Conservation (phyloP, 2,329 filamentous ascomycete genomes). For the Aspergillus carbonarius region DNA sequence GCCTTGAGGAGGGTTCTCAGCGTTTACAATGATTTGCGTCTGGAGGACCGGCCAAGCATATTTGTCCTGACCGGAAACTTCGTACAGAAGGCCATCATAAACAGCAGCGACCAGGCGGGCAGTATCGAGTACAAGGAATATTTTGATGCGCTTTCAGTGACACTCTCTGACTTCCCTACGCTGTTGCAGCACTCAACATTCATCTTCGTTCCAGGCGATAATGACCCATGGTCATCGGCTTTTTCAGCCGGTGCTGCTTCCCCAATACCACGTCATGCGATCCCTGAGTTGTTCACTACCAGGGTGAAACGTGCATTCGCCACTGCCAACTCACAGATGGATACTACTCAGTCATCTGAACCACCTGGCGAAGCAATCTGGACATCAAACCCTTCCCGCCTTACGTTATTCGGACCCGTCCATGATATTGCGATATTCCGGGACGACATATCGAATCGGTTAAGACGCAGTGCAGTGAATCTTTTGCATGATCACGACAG, state of each 20-base stretch:
- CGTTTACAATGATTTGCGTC: constrained; percentile 66
- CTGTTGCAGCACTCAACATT: constrained; percentile 80
- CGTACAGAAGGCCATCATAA: constrained; percentile 56
- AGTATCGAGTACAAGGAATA: constrained; percentile 97
- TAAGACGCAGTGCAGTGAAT: constrained; percentile 73
- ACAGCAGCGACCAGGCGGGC: constrained; percentile 68
- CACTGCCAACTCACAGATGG: constrained; percentile 69
- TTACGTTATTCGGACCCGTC: constrained; percentile 81
- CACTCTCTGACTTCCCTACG: constrained; percentile 78
- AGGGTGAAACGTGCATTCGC: constrained; percentile 79
- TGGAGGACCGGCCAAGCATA: constrained; percentile 67
- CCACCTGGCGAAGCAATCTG: constrained; percentile 74
- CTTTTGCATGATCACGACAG: constrained; percentile 52
- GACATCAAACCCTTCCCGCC: constrained; percentile 80
- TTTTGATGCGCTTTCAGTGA: constrained; percentile 81
- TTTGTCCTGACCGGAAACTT: constrained; percentile 90
- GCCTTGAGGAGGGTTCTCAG: constrained; percentile 77
- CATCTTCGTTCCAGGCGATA: constrained; percentile 91
- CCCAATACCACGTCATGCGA: constrained; percentile 49
- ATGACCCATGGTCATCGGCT: constrained; percentile 92
- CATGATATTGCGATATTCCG: constrained; percentile 86
- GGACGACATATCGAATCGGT: constrained; percentile 78
- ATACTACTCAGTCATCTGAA: constrained; percentile 49
- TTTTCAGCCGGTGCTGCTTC: constrained; percentile 58
- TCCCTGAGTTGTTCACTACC: constrained; percentile 89